A percentile compares a stretch with the other conserved stretches of the same genome.
phyloP scores from a whole-genome alignment of 768 basidiomycete genomes.

The Aureoboletus auriporus region DNA sequence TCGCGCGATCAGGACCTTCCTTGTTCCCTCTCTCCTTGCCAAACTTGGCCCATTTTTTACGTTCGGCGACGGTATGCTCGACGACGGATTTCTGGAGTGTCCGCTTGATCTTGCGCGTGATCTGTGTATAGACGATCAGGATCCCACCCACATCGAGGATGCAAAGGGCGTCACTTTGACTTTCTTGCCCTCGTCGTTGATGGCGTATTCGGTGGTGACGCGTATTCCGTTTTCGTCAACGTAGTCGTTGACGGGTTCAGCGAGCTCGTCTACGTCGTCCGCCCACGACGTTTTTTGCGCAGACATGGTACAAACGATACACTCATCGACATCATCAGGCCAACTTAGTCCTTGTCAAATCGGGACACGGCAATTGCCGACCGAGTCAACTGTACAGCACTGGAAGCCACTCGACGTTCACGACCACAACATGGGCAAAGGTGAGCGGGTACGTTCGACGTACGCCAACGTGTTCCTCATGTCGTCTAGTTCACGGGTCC shows the following conservation, averaged over 20 bases:
- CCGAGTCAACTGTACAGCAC: slow-evolving; percentile 36
- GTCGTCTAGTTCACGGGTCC: slow-evolving; percentile 85
- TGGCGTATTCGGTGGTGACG: slow-evolving; percentile 74
- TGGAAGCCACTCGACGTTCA: slow-evolving; percentile 21
- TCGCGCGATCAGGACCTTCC: slow-evolving; percentile 87
- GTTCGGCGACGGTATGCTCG: slow-evolving; percentile 91
- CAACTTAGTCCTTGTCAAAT: no score
- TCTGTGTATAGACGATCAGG: slow-evolving; percentile 39
- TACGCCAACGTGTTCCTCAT: background rate
- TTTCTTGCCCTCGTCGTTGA: slow-evolving; percentile 92
- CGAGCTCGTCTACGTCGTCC: slow-evolving; percentile 79
- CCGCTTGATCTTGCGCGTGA: slow-evolving; percentile 82
- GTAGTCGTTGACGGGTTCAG: slow-evolving; percentile 57
- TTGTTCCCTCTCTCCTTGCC: slow-evolving; percentile 86
- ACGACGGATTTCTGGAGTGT: slow-evolving; percentile 88
- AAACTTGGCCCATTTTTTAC: slow-evolving; percentile 92
- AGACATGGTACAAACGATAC: slow-evolving; percentile 9
- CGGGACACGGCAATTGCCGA: no score
- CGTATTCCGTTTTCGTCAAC: slow-evolving; percentile 85
- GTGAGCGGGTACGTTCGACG: slow-evolving; percentile 28
- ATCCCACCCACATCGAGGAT: background rate
- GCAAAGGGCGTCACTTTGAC: slow-evolving; percentile 64
- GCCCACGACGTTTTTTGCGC: slow-evolving; percentile 76
- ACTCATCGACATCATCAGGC: background rate
- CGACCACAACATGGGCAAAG: slow-evolving; percentile 69